Evolutionary conservation across 2,329 filamentous ascomycete genomes (phyloP).

Genomic region (Amphichorda felina): DNA sequence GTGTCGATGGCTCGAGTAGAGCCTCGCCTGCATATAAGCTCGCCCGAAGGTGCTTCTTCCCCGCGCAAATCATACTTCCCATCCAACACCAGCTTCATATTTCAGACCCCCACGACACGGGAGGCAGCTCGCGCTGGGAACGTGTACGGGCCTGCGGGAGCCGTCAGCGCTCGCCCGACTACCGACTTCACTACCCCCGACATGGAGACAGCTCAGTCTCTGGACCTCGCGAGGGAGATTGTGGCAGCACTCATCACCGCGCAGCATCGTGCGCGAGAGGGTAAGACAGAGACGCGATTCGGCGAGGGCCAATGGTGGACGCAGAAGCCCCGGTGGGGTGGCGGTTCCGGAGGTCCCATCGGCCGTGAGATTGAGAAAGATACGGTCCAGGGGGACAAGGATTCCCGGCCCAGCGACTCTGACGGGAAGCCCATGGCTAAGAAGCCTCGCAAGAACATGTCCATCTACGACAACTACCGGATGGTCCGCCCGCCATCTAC

Average conservation of each 20-base stretch:
- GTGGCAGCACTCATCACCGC: slow-evolving; percentile 49
- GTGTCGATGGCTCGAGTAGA: slow-evolving; percentile 43
- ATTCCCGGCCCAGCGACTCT: slow-evolving; percentile 16
- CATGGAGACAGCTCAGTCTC: slow-evolving; percentile 41
- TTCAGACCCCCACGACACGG: slow-evolving; percentile 46
- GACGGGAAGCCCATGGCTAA: slow-evolving; percentile 21
- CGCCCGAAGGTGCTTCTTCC: slow-evolving; percentile 13
- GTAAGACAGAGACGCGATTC: slow-evolving; percentile 40
- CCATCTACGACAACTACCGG: slow-evolving; percentile 52
- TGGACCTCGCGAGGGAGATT: slow-evolving; percentile 51
- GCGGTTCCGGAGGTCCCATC: slow-evolving; percentile 49
- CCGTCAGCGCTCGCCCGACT: slow-evolving; percentile 44
- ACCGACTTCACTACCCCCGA: slow-evolving; percentile 33
- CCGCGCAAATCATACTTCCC: slow-evolving; percentile 41
- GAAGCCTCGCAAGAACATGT: slow-evolving; percentile 41
- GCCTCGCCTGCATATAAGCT: slow-evolving; percentile 43
- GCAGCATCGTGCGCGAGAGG: slow-evolving; percentile 50
- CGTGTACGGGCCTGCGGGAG: slow-evolving; percentile 49
- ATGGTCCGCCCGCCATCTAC: slow-evolving; percentile 45
- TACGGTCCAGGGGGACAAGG: slow-evolving; percentile 32
- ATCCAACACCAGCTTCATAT: slow-evolving; percentile 47
- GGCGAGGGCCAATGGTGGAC: slow-evolving; percentile 53
- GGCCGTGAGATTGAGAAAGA: slow-evolving; percentile 46
- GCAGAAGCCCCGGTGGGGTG: slow-evolving; percentile 48
- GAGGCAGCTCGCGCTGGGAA: slow-evolving; percentile 46